Evolutionary conservation across 495 filamentous ascomycete genomes (phyloP), one percentile per base, ranked within the genome.

Genomic region (Penicillium canescens): DNA sequence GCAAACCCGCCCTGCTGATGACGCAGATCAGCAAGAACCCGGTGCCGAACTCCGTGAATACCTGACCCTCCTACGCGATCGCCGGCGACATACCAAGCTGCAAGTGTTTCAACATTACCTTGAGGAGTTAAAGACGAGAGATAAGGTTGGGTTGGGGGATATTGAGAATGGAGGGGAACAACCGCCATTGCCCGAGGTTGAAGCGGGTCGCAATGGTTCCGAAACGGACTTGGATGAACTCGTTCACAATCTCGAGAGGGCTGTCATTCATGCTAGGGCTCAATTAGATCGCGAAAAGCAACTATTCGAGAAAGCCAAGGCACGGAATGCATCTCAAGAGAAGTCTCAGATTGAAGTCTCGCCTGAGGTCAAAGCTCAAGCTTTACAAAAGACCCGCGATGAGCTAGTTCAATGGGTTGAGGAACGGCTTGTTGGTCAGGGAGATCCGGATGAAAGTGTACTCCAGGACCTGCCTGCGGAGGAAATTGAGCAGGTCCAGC

Each of bases 381-480:
- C 84, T 12, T 61, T 84, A 46, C 72, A 75, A 46, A 63, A 64
- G n/a, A 83, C 84, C 3, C 75, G 87, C 21, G 78, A 82, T 60
- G 85, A 84, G 44, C 69, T 91, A 48, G 86, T 90, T 36, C 76
- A 78, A 56, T 91, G 87, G 87, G 86, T 91, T 20, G 86, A 91
- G 63, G 72, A 77, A 11, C 86, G 87, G 54, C 70, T 91, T 7
- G 72, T 76, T 26, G 81, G 75, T 47, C 82, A 81, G 20, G 73
- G 72, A n/a, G 73, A 64, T 43, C 59, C 50, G 1, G 71, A 68
- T 14, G 73, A 73, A 42, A 72, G 63, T 9, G 64, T 68, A 38
- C 67, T 76, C 28, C 71, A 76, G 42, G 69, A 75, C 21, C 49
- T 70, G 18, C 58, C 51, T 54, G 54, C 56, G 8, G 63, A 66